These are phyloP conservation scores for Malus hybrid DNA, from an alignment of 331 rosid genomes.

Conservation along the genomic window DNA sequence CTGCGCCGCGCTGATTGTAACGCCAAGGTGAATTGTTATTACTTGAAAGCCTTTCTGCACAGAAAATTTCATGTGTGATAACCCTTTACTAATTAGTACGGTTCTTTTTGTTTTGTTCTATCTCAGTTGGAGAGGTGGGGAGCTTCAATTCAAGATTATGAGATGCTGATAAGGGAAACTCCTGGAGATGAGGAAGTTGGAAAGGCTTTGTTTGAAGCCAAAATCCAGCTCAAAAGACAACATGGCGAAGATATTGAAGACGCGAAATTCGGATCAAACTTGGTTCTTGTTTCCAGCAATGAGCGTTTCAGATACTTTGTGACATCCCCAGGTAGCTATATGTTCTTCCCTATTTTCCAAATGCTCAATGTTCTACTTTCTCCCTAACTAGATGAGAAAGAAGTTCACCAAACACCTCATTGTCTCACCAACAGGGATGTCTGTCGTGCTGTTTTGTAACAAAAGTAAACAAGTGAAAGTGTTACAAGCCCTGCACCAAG, in stretches of 20 bases:
- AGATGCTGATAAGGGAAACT: slow-evolving; percentile 60
- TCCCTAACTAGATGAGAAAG: not conserved
- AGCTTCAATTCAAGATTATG: slow-evolving; percentile 79
- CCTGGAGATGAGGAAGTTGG: slow-evolving; percentile 87
- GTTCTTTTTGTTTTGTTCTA: not conserved
- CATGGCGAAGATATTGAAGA: slow-evolving; percentile 61
- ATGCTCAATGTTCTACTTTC: not conserved
- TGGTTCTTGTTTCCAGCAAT: slow-evolving; percentile 53
- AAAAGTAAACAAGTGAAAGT: slow-evolving; percentile 48
- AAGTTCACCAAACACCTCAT: not conserved
- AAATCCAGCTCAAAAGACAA: slow-evolving; percentile 50
- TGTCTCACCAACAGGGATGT: slow-evolving; percentile 49
- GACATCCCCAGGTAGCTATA: slow-evolving; percentile 66
- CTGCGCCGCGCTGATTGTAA: slow-evolving; percentile 78
- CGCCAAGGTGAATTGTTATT: slow-evolving; percentile 46
- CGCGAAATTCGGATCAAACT: slow-evolving; percentile 68
- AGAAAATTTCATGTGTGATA: not conserved
- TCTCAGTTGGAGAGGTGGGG: slow-evolving; percentile 81
- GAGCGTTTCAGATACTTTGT: slow-evolving; percentile 73
- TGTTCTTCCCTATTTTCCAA: not conserved
- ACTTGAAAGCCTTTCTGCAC: not conserved
- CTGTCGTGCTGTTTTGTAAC: slow-evolving; percentile 71
- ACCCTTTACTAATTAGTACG: not conserved
- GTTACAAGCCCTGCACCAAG: slow-evolving; percentile 49
- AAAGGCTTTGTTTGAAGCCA: slow-evolving; percentile 71